Base-by-base conservation (phyloP, 2,329 filamentous ascomycete genomes). In the Fusarium sublunatum region DNA sequence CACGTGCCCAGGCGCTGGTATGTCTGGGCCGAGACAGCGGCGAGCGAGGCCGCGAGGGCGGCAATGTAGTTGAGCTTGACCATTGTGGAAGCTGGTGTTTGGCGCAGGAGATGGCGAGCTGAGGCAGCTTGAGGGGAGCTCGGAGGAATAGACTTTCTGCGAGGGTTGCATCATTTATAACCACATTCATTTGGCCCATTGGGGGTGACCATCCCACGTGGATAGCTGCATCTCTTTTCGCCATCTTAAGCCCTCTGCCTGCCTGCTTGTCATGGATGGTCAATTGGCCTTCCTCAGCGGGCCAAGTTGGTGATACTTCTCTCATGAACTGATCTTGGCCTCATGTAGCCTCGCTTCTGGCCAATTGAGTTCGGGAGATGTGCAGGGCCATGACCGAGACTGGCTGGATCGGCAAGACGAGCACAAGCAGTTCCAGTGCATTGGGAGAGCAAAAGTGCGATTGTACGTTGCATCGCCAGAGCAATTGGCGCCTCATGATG, bases 1-100 rank as follows among this genome's bases (percentile, higher is more conserved):
- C 86, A 88, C 25, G 82, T 82, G 60, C 86, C 86, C 15, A 88
- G 78, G 46, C 86, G 80, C 74, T 85, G 85, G 75, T 80, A 88
- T 29, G 84, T 86, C 78, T 88, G 85, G 29, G 81, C 84, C 35
- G 79, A 78, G 64, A 79, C 82, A 49, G 73, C 71, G 40, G 79
- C 70, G 51, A 76, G 67, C 62, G 73, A 76, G 34, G 71, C 74
- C 60, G 68, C 74, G 40, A 78, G 61, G 59, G 73, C 69, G 63
- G 72, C 70, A 65, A 73, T 70, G 57, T 71, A 61, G 65, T 71
- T 75, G 65, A 79, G 61, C 70, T 75, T 79, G 66, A 72, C 73
- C 67, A 76, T 78, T 48, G 28, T 58, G 15, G 22, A 50, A 48
- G 39, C 61, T 48, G 29, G 32, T 46, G 51, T 7, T 50, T 59